Conservation (phyloP, 441 rosid genomes). For the Gossypium trilobum region DNA sequence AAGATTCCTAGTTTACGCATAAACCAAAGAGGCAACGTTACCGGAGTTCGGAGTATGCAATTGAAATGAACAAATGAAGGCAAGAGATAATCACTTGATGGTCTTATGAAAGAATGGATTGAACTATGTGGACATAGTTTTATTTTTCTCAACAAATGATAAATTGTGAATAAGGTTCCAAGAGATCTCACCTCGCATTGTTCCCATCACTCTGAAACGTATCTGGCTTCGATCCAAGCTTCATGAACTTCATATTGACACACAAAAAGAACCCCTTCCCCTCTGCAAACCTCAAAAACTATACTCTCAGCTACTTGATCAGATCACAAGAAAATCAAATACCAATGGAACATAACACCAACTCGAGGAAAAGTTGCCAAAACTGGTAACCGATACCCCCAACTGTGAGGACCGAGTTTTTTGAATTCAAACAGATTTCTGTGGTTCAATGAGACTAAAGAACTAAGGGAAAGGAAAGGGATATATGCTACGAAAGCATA, state of each 20-base stretch:
- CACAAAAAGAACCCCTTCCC: slow-evolving; percentile 20
- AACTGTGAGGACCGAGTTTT: slow-evolving; percentile 56
- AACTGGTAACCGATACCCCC: slow-evolving; percentile 37
- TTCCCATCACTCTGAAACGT: slow-evolving; percentile 49
- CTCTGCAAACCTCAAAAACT: slow-evolving; percentile 15
- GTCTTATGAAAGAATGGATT: slow-evolving; percentile 4
- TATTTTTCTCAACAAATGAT: background rate
- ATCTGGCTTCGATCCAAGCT: slow-evolving; percentile 83
- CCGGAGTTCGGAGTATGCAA: background rate
- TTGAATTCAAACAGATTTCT: slow-evolving; percentile 34
- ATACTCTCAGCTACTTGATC: slow-evolving; percentile 18
- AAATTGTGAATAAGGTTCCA: background rate
- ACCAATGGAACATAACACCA: slow-evolving; percentile 26
- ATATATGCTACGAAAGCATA: slow-evolving; percentile 30
- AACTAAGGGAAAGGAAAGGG: slow-evolving; percentile 22
- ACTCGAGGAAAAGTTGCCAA: slow-evolving; percentile 25
- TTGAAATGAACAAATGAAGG: slow-evolving; percentile 10
- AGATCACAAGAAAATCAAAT: slow-evolving; percentile 21
- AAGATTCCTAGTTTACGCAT: background rate
- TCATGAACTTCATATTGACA: slow-evolving; percentile 84
- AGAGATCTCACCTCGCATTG: slow-evolving; percentile 49
- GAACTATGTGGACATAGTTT: background rate
- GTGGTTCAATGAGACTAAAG: slow-evolving; percentile 33
- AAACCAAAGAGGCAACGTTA: slow-evolving; percentile 5
- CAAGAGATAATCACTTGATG: background rate